phyloP scores from a whole-genome alignment of 306 rosid genomes.

The Vicia sativa region DNA sequence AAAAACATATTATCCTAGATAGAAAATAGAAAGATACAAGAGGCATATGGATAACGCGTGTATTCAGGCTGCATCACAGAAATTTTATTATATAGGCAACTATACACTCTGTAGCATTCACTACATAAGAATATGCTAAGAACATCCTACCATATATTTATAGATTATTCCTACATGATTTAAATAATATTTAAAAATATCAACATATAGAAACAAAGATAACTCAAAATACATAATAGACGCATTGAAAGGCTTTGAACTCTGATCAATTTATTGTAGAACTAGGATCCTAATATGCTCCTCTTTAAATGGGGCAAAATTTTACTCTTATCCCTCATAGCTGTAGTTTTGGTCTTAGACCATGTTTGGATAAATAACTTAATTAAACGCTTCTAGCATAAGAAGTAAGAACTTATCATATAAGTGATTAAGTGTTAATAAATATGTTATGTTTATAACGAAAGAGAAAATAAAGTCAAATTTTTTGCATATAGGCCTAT shows the following conservation, averaged over 20 bases:
- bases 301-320: constrained; percentile 14
- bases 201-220: constrained; percentile 17
- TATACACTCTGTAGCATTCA: too few species aligned
- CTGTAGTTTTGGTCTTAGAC: not conserved
- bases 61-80: too few species aligned
- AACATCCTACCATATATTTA: too few species aligned
- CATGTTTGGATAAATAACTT: not conserved
- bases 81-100: too few species aligned
- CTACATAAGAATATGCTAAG: too few species aligned
- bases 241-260: constrained; percentile 1
- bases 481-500: not conserved
- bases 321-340: constrained; percentile 15
- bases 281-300: constrained; percentile 19
- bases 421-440: not conserved
- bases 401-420: not conserved
- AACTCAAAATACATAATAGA: constrained; percentile 28
- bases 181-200: too few species aligned
- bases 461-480: constrained; percentile 3
- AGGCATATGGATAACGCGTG: too few species aligned
- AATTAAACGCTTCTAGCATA: not conserved
- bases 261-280: constrained; percentile 19
- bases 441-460: not conserved
- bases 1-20: not conserved
- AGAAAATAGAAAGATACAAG: too few species aligned
- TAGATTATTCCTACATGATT: too few species aligned